Percentiles rank a stretch among this genome's conserved stretches.
Conservation (phyloP, 768 basidiomycete genomes). For the Boletales sp. region DNA sequence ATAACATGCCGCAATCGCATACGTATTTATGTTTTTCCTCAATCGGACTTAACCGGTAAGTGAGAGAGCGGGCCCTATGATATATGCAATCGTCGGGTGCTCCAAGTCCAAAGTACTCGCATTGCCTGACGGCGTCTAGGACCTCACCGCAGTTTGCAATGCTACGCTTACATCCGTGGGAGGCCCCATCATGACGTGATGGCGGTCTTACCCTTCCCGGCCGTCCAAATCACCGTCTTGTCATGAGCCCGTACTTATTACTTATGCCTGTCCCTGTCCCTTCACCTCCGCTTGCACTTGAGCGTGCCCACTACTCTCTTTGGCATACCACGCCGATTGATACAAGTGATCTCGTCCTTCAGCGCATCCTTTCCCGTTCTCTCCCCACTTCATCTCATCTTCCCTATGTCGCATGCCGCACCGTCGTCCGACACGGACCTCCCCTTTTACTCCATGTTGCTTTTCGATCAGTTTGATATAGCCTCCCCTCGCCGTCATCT, state of each 20-base stretch:
- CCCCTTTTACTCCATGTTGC: slow-evolving; percentile 37
- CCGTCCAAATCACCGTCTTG: slow-evolving; percentile 25
- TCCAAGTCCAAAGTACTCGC: not conserved
- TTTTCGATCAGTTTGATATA: slow-evolving; percentile 48
- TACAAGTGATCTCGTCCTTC: slow-evolving; percentile 34
- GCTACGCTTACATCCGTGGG: slow-evolving; percentile 23
- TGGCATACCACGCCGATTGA: slow-evolving; percentile 30
- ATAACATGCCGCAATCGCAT: slow-evolving; percentile 16
- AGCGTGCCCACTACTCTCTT: slow-evolving; percentile 34
- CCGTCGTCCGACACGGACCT: slow-evolving; percentile 24
- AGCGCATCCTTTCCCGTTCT: slow-evolving; percentile 27
- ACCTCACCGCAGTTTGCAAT: slow-evolving; percentile 11
- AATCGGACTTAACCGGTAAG: slow-evolving; percentile 15
- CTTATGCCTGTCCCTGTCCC: slow-evolving; percentile 11
- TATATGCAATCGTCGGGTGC: slow-evolving; percentile 2
- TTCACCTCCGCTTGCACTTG: slow-evolving; percentile 11
- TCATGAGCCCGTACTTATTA: slow-evolving; percentile 25
- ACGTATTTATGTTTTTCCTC: slow-evolving; percentile 10
- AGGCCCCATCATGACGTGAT: slow-evolving; percentile 27
- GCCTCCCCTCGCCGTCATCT: slow-evolving; percentile 40
- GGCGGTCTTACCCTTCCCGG: slow-evolving; percentile 26
- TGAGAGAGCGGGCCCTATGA: not conserved
- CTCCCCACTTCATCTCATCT: slow-evolving; percentile 20
- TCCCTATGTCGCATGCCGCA: slow-evolving; percentile 27
- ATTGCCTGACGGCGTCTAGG: slow-evolving; percentile 17